These are phyloP conservation scores for Piromyces finnis DNA, from an alignment of 192 early-diverging fungal species.

Conservation along the genomic window DNA sequence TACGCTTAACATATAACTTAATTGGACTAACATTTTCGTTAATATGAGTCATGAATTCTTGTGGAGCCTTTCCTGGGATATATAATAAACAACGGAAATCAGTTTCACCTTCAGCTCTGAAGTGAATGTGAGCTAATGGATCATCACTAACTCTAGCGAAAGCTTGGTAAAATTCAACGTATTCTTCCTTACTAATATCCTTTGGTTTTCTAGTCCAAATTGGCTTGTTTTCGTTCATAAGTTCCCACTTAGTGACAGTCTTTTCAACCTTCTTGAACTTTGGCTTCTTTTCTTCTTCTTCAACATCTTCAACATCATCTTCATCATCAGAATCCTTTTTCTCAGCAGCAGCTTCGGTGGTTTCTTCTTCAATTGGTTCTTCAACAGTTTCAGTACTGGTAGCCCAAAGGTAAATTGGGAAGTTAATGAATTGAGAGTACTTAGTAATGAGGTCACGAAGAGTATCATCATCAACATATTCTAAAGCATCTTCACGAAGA, in stretches of 20 bases:
- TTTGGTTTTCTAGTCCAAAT: constrained; percentile 15
- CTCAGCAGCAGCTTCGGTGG: constrained; percentile 3
- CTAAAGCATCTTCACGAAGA: constrained; percentile 71
- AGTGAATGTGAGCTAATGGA: constrained; percentile 72
- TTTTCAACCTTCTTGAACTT: constrained; percentile 34
- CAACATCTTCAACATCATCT: constrained; percentile 24
- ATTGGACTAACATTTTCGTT: constrained; percentile 13
- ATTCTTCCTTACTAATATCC: not conserved
- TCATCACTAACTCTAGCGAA: constrained; percentile 7
- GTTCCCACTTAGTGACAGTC: constrained; percentile 47
- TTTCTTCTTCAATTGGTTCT: constrained; percentile 21
- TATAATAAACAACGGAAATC: constrained; percentile 71
- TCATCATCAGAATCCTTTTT: constrained; percentile 5
- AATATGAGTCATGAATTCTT: not conserved
- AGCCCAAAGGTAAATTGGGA: constrained; percentile 80
- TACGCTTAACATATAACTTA: constrained; percentile 86
- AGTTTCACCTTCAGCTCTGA: constrained; percentile 82
- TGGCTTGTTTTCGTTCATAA: constrained; percentile 81
- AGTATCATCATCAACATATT: constrained; percentile 53
- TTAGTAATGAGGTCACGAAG: constrained; percentile 57
- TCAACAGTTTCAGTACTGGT: constrained; percentile 38
- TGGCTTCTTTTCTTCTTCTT: constrained; percentile 13
- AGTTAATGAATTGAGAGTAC: constrained; percentile 95
- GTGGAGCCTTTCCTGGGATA: not conserved
- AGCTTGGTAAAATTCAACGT: not conserved